phyloP scores from a whole-genome alignment of 306 rosid genomes.

The Cucurbita moschata region DNA sequence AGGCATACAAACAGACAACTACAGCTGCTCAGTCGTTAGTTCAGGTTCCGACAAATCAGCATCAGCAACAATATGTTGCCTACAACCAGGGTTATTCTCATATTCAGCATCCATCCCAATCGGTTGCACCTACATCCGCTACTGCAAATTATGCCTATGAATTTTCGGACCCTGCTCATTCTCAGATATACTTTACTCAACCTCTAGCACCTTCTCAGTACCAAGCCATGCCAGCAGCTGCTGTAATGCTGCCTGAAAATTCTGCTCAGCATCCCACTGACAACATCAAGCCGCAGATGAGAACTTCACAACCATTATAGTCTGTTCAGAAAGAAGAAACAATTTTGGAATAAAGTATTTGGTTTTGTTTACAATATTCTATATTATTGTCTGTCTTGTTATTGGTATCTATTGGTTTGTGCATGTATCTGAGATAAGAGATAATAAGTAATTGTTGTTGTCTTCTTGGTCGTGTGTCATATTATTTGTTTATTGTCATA shows the following conservation, averaged over 20 bases:
- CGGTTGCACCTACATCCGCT: slow-evolving; percentile 41
- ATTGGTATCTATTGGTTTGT: slow-evolving; percentile 47
- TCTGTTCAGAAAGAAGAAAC: slow-evolving; percentile 28
- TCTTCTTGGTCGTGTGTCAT: slow-evolving; percentile 39
- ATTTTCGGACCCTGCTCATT: slow-evolving; percentile 52
- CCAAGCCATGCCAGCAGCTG: slow-evolving; percentile 64
- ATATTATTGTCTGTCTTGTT: slow-evolving; percentile 28
- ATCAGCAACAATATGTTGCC: slow-evolving; percentile 60
- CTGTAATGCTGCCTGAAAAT: slow-evolving; percentile 40
- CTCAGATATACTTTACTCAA: slow-evolving; percentile 68
- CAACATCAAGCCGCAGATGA: slow-evolving; percentile 70
- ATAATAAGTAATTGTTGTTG: slow-evolving; percentile 46
- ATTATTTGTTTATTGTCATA: slow-evolving; percentile 31
- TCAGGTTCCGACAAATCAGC: slow-evolving; percentile 68
- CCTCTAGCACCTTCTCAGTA: slow-evolving; percentile 74
- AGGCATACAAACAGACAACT: slow-evolving; percentile 51
- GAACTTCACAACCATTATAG: slow-evolving; percentile 57
- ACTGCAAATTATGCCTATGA: slow-evolving; percentile 47
- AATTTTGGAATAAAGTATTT: slow-evolving; percentile 52
- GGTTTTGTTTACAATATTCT: slow-evolving; percentile 41
- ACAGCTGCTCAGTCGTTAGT: slow-evolving; percentile 43
- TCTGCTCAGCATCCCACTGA: slow-evolving; percentile 61
- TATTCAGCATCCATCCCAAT: slow-evolving; percentile 76
- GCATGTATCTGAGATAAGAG: slow-evolving; percentile 74
- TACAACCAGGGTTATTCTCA: slow-evolving; percentile 36